Conservation (phyloP, 768 basidiomycete genomes). For the Symmetrospora coprosmae region DNA sequence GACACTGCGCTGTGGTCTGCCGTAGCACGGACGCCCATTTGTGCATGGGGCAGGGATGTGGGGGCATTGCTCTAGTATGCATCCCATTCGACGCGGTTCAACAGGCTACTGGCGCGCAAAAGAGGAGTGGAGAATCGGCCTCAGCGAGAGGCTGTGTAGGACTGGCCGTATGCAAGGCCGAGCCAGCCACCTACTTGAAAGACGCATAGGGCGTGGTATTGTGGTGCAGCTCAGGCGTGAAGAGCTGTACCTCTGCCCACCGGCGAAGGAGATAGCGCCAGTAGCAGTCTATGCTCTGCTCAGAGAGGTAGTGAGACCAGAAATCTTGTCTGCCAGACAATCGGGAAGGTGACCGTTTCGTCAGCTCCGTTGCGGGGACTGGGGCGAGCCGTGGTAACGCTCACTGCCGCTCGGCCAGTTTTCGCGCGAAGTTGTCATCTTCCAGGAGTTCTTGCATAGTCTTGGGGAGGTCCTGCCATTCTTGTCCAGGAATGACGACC, state of each 20-base stretch:
- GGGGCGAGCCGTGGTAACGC: too few species aligned
- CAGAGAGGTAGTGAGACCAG: constrained; percentile 14
- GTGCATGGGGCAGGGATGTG: too few species aligned
- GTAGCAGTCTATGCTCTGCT: constrained; percentile 17
- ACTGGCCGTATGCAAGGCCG: background rate
- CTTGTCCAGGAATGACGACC: constrained; percentile 21
- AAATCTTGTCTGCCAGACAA: background rate
- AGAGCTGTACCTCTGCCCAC: constrained; percentile 15
- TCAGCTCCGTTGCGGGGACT: too few species aligned
- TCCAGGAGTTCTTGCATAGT: constrained; percentile 25
- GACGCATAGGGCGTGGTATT: constrained; percentile 13
- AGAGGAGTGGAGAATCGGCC: too few species aligned
- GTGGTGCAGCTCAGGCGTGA: constrained; percentile 10
- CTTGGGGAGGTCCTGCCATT: constrained; percentile 23
- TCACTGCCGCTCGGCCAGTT: too few species aligned
- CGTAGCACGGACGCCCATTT: too few species aligned
- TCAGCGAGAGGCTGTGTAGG: too few species aligned
- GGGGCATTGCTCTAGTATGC: too few species aligned
- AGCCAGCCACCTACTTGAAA: background rate
- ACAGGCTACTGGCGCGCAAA: background rate
- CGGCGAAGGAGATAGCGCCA: constrained; percentile 7
- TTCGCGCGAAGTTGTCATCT: too few species aligned
- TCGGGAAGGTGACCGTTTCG: too few species aligned
- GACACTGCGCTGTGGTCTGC: too few species aligned
- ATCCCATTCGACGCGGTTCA: too few species aligned